Base-by-base conservation (phyloP, 106 monocot genomes). In the Dendrobium nobile region DNA sequence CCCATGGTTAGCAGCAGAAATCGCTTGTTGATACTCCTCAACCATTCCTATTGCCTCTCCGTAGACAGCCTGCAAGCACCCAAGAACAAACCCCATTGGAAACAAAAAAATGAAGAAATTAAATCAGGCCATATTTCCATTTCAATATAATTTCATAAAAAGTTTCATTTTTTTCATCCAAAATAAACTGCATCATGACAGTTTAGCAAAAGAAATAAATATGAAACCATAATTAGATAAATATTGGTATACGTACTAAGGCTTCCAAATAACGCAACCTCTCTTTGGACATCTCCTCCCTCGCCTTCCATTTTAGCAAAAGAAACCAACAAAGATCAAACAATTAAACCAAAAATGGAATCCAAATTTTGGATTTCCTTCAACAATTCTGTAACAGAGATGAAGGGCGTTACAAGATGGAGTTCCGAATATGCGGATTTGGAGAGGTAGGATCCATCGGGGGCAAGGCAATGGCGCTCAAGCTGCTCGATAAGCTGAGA, bases 271-370 rank as follows among this genome's bases (percentile, higher is more conserved):
- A 95, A 7, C 87, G 90, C 16, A 78, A 83, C 68, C 98, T 78
- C 83, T 95, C 98, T 73, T 87, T 82, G 47, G 84, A 82, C 92
- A 99, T 93, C 82, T 99, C 98, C 82, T 99, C 98, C 48, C 91
- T 89, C 65, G 98, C 98, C 95, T 99, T 78, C 61, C 15, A 82
- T 79, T 75, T 0, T 77, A 81, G 42, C 3, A 42, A 54, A 27
- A 19, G 19, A 27, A 48, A 16, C 40, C 43, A 41, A 45, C 24
- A 44, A 9, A 41, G 33, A 80, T 54, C 33, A 24, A 72, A 59
- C 31, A 82, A 37, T 27, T 67, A 48, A 79, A 80, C 47, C 65
- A 13, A 67, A 47, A 56, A n/a, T 56, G 73, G 56, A 47, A 41
- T 48, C 6, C 27, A 11, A 45, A 9, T 41, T 22, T 8, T 64